These are phyloP conservation scores for Rhodamnia argentea DNA, from an alignment of 345 rosid species.

Conservation along the genomic window DNA sequence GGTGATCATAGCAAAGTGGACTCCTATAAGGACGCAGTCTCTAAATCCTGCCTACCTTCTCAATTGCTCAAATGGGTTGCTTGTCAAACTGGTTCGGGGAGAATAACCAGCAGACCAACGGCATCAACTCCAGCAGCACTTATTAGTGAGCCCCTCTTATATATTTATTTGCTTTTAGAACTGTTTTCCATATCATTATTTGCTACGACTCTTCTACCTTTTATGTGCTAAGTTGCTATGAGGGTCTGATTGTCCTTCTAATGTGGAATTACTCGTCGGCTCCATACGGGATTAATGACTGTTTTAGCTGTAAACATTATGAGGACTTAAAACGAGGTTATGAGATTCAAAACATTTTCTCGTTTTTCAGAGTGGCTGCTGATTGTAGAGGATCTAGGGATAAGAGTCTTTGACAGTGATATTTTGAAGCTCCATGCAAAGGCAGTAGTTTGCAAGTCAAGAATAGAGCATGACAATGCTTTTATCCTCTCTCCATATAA, in stretches of 20 bases:
- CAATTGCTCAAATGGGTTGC: slow-evolving; percentile 48
- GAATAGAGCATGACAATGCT: slow-evolving; percentile 14
- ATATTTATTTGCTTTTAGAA: neutral
- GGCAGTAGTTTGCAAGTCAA: slow-evolving; percentile 28
- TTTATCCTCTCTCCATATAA: neutral
- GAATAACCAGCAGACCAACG: slow-evolving; percentile 18
- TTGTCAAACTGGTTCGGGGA: slow-evolving; percentile 28
- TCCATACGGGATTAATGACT: neutral
- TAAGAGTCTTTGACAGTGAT: slow-evolving; percentile 37
- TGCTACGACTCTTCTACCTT: neutral
- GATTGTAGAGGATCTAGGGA: slow-evolving; percentile 48
- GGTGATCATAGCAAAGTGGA: slow-evolving; percentile 30
- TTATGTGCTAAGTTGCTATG: neutral
- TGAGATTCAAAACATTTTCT: neutral
- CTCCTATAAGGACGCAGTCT: slow-evolving; percentile 34
- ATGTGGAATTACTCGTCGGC: neutral
- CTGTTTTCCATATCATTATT: neutral
- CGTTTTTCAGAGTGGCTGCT: slow-evolving; percentile 49
- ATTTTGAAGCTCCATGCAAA: slow-evolving; percentile 38
- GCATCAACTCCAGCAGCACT: slow-evolving; percentile 37
- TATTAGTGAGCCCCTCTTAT: slow-evolving; percentile 42
- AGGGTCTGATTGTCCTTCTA: neutral
- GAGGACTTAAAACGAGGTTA: neutral
- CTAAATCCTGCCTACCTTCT: slow-evolving; percentile 30
- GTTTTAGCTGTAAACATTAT: neutral